phyloP scores from a whole-genome alignment of 768 basidiomycete species.

The Suillus placidus region DNA sequence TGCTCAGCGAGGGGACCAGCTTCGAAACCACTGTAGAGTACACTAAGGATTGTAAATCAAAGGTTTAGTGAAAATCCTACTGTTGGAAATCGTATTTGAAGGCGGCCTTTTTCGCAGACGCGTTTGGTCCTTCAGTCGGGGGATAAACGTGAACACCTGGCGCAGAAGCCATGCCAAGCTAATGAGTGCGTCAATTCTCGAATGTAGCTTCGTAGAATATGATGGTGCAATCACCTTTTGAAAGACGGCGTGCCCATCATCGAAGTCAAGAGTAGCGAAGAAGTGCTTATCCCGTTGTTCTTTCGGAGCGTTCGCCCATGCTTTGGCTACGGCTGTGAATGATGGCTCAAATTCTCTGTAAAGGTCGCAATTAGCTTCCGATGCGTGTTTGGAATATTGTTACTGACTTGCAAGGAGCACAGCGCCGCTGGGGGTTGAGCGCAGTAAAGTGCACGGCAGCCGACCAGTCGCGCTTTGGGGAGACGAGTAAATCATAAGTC shows the following conservation, averaged over 20 bases:
- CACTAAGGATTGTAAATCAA: slow-evolving; percentile 10
- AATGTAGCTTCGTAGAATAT: not conserved
- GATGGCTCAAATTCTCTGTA: slow-evolving; percentile 83
- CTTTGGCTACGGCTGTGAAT: slow-evolving; percentile 78
- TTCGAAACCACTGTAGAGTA: slow-evolving; percentile 72
- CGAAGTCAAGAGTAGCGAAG: slow-evolving; percentile 92
- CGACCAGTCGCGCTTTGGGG: slow-evolving; percentile 82
- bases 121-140: slow-evolving; percentile 68
- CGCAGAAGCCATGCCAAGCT: slow-evolving; percentile 85
- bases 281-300: slow-evolving; percentile 80
- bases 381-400: not conserved
- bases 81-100: slow-evolving; percentile 78
- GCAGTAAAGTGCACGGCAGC: slow-evolving; percentile 91
- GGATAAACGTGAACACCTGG: slow-evolving; percentile 82
- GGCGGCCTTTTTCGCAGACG: slow-evolving; percentile 46
- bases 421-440: slow-evolving; percentile 76
- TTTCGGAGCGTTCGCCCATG: slow-evolving; percentile 70
- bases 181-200: slow-evolving; percentile 18
- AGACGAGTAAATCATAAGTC: slow-evolving; percentile 76
- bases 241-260: slow-evolving; percentile 74
- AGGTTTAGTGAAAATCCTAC: slow-evolving; percentile 44
- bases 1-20: slow-evolving; percentile 75
- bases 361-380: not conserved
- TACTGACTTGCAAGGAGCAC: slow-evolving; percentile 89
- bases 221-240: slow-evolving; percentile 57